phyloP scores from a whole-genome alignment of 352 stramenopile genomes.

The Thraustochytrium sp. region DNA sequence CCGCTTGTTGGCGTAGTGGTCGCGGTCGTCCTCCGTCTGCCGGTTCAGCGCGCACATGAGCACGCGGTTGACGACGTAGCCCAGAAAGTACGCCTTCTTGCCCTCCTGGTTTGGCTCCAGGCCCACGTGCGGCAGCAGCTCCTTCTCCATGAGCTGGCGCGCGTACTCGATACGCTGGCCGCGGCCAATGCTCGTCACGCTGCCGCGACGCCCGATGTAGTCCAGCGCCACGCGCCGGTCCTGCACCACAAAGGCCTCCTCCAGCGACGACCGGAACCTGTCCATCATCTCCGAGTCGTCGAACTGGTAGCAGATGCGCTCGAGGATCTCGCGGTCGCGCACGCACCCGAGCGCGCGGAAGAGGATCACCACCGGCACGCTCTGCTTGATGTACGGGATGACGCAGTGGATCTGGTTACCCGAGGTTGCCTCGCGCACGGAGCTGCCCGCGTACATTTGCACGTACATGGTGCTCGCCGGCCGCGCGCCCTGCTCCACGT shows the following conservation, averaged over 20 bases:
- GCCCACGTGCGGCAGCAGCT: conserved; percentile 96
- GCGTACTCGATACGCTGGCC: conserved; percentile 96
- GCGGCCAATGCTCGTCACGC: conserved; percentile 51
- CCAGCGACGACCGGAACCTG: conserved; percentile 92
- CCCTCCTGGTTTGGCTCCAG: conserved; percentile 88
- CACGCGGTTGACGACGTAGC: conserved; percentile 98
- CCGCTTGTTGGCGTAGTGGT: conserved; percentile 99
- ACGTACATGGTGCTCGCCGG: conserved; percentile 96
- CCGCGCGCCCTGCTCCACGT: conserved; percentile 88
- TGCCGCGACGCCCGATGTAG: conserved; percentile 95
- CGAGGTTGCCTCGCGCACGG: conserved; percentile 84
- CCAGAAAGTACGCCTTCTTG: conserved; percentile 94
- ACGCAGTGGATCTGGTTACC: conserved; percentile 96
- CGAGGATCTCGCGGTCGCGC: conserved; percentile 92
- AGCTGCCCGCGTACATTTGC: conserved; percentile 95
- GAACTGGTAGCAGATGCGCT: conserved; percentile 94
- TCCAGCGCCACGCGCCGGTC: conserved; percentile 94
- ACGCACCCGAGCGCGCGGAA: conserved; percentile 94
- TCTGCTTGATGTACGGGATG: conserved; percentile 95
- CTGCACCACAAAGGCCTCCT: conserved; percentile 98
- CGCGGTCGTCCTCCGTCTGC: conserved; percentile 95
- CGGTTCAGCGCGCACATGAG: conserved; percentile 96
- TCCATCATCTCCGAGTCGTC: conserved; percentile 98
- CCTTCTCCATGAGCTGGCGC: conserved; percentile 96
- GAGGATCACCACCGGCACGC: conserved; percentile 98